Evolutionary conservation across 2,329 filamentous ascomycete genomes (phyloP).

Genomic region (Apiospora saccharicola): DNA sequence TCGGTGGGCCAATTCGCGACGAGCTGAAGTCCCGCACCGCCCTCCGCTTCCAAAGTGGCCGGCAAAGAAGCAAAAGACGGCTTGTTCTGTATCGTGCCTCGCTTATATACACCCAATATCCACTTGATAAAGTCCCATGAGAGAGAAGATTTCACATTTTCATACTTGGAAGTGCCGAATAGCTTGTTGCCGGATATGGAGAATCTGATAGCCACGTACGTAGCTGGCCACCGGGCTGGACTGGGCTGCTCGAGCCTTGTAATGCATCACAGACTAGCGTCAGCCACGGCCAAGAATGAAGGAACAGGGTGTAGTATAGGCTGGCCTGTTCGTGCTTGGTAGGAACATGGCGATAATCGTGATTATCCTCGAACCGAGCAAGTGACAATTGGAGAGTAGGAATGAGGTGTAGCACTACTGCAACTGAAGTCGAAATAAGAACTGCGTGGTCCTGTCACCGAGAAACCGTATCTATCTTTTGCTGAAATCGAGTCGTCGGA

Average conservation of each 20-base stretch:
- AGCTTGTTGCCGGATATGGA: background rate
- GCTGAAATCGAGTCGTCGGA: background rate
- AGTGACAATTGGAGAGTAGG: background rate
- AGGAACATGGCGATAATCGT: background rate
- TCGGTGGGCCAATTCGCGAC: background rate
- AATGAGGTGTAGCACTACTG: background rate
- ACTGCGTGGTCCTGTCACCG: background rate
- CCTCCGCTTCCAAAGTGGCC: background rate
- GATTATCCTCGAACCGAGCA: background rate
- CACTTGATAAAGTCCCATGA: background rate
- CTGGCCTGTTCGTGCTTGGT: background rate
- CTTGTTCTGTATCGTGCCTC: slow-evolving; percentile 6
- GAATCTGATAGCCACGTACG: background rate
- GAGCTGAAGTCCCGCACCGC: background rate
- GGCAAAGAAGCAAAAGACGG: slow-evolving; percentile 2
- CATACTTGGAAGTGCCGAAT: background rate
- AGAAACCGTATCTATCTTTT: background rate
- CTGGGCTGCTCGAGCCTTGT: background rate
- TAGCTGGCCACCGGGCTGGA: background rate
- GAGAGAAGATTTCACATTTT: background rate
- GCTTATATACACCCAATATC: background rate
- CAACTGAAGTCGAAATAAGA: slow-evolving; percentile 7
- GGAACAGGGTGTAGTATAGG: background rate
- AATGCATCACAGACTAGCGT: background rate
- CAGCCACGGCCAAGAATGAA: background rate